Base-by-base conservation (phyloP, 140 eudicot genomes). In the Artemisia princeps region DNA sequence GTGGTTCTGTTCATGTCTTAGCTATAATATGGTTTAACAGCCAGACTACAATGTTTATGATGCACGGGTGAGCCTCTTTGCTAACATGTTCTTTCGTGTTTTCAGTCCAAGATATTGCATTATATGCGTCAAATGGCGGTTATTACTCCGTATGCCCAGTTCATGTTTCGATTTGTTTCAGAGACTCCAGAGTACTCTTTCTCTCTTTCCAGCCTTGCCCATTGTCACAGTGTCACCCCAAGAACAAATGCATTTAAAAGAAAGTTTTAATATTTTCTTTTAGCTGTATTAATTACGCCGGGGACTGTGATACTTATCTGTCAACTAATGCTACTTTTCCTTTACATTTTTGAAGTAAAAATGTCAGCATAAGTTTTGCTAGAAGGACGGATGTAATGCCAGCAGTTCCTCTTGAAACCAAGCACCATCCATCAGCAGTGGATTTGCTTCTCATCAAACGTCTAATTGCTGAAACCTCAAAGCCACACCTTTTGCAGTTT, bases 81-180 rank as follows among this genome's bases (percentile, higher is more conserved):
- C 16, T 57, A 54, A 46, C 59, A 16, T 16, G 49, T 55, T 20
- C 66, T 24, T 69, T 51, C 13, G 55, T 59, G 7, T 76, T 64
- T 85, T 56, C 95, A 94, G 99, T 94, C 99, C 52, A 94, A 88
- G 80, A 94, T 94, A 76, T 76, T 94, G 86, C 99, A 94, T 74
- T 94, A 94, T 76, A 86, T 94, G 96, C 99, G 99, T 62, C 99
- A 94, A 83, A 86, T 94, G 95, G 99, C 99, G 66, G 99, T 94
- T 75, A 94, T 94, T 62, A 94, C 99, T 61, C 99, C 99, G 12
- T 94, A 94, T 76, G 94, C 99, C 1, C 96, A 89, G 62, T 94
- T 94, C 75, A 81, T 84, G 77, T 94, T 94, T 73, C 85, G 84
- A 82, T 94, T 84, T 76, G 67, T 88, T 42, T 81, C 99, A 30